These are phyloP conservation scores for Mycena belliarum DNA, from an alignment of 768 basidiomycete species.

Conservation along the genomic window DNA sequence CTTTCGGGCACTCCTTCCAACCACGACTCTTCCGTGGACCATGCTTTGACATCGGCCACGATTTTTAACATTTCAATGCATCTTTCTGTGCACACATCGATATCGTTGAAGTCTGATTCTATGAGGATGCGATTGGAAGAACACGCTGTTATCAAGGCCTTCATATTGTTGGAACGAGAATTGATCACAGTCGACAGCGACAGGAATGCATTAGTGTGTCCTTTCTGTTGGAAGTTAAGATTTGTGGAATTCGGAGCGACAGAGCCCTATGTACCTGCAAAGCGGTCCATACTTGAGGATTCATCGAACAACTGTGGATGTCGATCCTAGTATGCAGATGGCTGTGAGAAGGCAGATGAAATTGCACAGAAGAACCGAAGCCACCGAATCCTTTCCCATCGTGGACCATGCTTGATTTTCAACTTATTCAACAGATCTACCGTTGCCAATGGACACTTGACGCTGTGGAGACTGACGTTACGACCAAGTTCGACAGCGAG, in stretches of 20 bases:
- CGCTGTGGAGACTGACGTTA: conserved; percentile 87
- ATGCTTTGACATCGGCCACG: conserved; percentile 75
- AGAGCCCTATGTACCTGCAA: conserved; percentile 60
- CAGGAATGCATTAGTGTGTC: conserved; percentile 76
- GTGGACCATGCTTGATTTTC: conserved; percentile 53
- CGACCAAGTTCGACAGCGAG: conserved; percentile 79
- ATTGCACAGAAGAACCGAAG: background rate
- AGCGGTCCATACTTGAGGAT: conserved; percentile 68
- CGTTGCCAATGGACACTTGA: conserved; percentile 73
- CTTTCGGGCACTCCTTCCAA: conserved; percentile 34
- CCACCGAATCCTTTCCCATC: conserved; percentile 54
- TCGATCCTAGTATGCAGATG: conserved; percentile 58
- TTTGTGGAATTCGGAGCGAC: background rate
- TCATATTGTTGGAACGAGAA: conserved; percentile 62
- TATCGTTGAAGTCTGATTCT: conserved; percentile 83
- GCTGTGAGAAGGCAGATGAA: background rate
- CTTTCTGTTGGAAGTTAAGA: conserved; percentile 46
- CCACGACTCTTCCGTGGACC: conserved; percentile 71
- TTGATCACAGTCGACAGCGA: conserved; percentile 90
- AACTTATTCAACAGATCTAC: conserved; percentile 64
- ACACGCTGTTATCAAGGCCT: conserved; percentile 64
- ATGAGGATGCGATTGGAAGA: conserved; percentile 70
- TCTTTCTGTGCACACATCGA: conserved; percentile 53
- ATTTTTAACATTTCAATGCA: conserved; percentile 79
- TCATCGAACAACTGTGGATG: conserved; percentile 88